These are phyloP conservation scores for Myriosclerotinia duriaeana DNA, from an alignment of 2,329 filamentous ascomycete species.

Conservation along the genomic window DNA sequence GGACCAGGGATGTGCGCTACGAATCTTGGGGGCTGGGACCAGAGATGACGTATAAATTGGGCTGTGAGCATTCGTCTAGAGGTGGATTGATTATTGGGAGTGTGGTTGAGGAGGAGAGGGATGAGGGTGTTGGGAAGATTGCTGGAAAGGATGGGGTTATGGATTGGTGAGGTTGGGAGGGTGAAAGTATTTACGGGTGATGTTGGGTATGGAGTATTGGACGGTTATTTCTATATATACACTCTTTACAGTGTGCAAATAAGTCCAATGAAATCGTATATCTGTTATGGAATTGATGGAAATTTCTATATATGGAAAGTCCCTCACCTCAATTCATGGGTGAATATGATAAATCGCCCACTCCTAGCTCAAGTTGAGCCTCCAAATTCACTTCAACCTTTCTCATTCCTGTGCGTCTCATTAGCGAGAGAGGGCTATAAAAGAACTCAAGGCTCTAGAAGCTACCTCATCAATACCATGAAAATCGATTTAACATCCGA, in stretches of 20 bases:
- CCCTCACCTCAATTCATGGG: neutral
- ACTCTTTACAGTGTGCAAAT: neutral
- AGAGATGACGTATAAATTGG: conserved; percentile 30
- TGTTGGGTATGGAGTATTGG: neutral
- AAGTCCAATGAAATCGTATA: neutral
- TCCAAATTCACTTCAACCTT: neutral
- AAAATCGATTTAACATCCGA: neutral
- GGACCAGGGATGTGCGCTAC: conserved; percentile 52
- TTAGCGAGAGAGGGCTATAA: neutral
- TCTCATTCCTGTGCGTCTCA: neutral
- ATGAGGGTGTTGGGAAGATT: conserved; percentile 46
- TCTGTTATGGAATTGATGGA: neutral
- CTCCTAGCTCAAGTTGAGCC: neutral
- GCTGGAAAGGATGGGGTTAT: conserved; percentile 30
- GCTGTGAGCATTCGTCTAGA: conserved; percentile 40
- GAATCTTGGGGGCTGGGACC: conserved; percentile 42
- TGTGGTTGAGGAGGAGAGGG: conserved; percentile 46
- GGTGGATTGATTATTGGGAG: conserved; percentile 44
- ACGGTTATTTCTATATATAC: neutral
- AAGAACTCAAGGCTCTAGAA: neutral
- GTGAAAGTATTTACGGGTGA: neutral
- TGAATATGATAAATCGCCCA: neutral
- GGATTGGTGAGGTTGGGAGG: neutral
- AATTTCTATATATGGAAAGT: neutral
- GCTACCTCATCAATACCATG: neutral